A percentile compares a stretch with the other conserved stretches of the same genome.
These are phyloP conservation scores for Trichosporon ovoides DNA, from an alignment of 1,284 basidiomycete species.

Conservation along the genomic window DNA sequence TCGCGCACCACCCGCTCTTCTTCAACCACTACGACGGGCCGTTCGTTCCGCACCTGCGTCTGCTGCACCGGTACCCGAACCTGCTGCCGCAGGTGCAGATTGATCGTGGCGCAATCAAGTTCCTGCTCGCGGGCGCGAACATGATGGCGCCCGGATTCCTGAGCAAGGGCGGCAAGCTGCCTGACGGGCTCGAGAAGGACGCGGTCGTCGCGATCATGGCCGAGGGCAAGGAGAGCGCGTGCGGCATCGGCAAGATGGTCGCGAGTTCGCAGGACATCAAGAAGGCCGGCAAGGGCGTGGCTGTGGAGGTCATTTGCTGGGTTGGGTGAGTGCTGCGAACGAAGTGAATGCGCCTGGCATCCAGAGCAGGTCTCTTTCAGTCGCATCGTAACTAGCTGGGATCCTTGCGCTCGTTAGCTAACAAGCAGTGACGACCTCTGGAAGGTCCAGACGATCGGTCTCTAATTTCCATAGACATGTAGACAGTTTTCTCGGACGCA, in stretches of 20 bases:
- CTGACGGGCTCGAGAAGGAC: slow-evolving; percentile 67
- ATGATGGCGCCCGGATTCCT: slow-evolving; percentile 98
- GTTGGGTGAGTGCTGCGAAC: slow-evolving; percentile 41
- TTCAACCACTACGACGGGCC: slow-evolving; percentile 98
- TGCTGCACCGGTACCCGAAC: slow-evolving; percentile 89
- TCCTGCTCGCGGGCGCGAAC: slow-evolving; percentile 80
- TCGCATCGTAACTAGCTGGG: no score
- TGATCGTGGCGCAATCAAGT: slow-evolving; percentile 96
- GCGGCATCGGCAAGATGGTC: slow-evolving; percentile 80
- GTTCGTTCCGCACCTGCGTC: slow-evolving; percentile 76
- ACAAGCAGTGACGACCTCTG: slow-evolving; percentile 82
- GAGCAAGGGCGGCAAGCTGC: slow-evolving; percentile 82
- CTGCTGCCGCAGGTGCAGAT: slow-evolving; percentile 83
- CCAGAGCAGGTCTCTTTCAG: no score
- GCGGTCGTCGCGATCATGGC: slow-evolving; percentile 80
- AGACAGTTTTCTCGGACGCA: background rate
- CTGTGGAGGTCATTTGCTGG: slow-evolving; percentile 69
- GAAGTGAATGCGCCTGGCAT: background rate
- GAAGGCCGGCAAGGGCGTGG: slow-evolving; percentile 81
- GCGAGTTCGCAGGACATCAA: slow-evolving; percentile 83
- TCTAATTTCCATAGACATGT: slow-evolving; percentile 19
- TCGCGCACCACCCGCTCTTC: slow-evolving; percentile 80
- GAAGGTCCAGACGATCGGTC: slow-evolving; percentile 61
- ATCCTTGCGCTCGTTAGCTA: background rate
- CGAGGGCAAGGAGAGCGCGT: slow-evolving; percentile 92